Evolutionary conservation across 169 alveolate species (phyloP), one percentile per base, ranked within the genome.

Genomic region (Cryptosporidium felis): DNA sequence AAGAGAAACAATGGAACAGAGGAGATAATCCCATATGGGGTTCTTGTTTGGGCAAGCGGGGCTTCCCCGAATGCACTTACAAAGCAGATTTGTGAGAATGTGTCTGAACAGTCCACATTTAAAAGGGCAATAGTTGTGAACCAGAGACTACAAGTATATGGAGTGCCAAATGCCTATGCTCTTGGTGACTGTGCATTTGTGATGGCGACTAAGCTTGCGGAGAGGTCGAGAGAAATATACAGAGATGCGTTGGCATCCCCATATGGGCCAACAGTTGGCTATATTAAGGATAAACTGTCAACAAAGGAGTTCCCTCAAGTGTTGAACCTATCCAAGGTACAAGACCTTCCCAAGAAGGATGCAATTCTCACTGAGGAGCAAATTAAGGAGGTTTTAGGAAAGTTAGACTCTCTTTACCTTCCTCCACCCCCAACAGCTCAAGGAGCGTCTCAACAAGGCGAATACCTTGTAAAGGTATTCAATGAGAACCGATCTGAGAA

Each of bases 371-470:
- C 41, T 5, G 80, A 60, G 30, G 61, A 67, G 45, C 34, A 47
- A 10, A 51, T 80, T n/a, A 80, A 49, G 61, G 34, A 16, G 36
- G 28, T 74, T 18, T 45, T 80, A 42, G 92, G 44, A 12, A 62
- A 56, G 53, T 42, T 90, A 4, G 93, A 90, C 60, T 42, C 61
- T 10, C 44, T 63, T 28, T 90, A 90, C 61, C 90, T 53, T 28
- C 59, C 93, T 10, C 93, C 93, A 16, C 88, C 91, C 0, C 93
- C 92, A 6, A 89, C 93, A 28, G 92, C 93, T 9, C 93, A 90
- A 62, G 74, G 82, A 21, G 93, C 93, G 1, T 41, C 89, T 21
- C 91, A 90, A 51, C 91, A 62, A 36, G 93, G 92, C 9, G 36
- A 45, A n/a, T 90, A 90, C 79, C 74, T 90, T 16, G 92, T 90